Conservation (phyloP, 2,329 filamentous ascomycete species). For the Karstenula rhodostoma region DNA sequence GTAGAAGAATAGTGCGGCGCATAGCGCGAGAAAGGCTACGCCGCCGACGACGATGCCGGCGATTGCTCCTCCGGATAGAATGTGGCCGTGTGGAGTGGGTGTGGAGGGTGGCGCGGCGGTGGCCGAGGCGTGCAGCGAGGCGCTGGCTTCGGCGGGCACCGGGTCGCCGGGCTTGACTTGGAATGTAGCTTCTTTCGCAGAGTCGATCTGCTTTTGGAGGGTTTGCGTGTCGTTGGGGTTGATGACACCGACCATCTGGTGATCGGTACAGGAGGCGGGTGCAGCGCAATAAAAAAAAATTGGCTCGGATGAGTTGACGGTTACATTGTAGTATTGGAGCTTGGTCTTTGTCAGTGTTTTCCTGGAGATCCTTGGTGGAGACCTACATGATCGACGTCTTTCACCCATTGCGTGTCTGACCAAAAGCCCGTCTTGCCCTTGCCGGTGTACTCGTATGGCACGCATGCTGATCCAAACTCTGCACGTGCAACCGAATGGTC, state of each 20-base stretch:
- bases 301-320: constrained; percentile 45
- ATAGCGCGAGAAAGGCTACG: constrained; percentile 66
- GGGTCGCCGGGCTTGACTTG: constrained; percentile 51
- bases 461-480: constrained; percentile 50
- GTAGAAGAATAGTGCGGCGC: constrained; percentile 70
- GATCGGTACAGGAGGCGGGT: constrained; percentile 67
- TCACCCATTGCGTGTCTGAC: constrained; percentile 37
- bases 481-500: constrained; percentile 55
- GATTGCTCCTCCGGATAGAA: constrained; percentile 52
- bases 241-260: constrained; percentile 79
- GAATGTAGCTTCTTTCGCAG: constrained; percentile 34
- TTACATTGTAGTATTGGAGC: constrained; percentile 43
- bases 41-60: constrained; percentile 69
- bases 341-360: constrained; percentile 18
- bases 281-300: constrained; percentile 60
- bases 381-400: constrained; percentile 37
- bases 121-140: constrained; percentile 18
- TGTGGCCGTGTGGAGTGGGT: constrained; percentile 16
- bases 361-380: not conserved
- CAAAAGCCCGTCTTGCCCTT: constrained; percentile 43
- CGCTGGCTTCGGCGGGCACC: constrained; percentile 49
- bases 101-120: constrained; percentile 22
- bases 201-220: constrained; percentile 34
- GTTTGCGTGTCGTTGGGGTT: constrained; percentile 62
- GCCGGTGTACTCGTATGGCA: constrained; percentile 48